A percentile compares a stretch with the other conserved stretches of the same genome.
Conservation (phyloP, 73 alveolate species). For the Blepharisma stoltei region DNA sequence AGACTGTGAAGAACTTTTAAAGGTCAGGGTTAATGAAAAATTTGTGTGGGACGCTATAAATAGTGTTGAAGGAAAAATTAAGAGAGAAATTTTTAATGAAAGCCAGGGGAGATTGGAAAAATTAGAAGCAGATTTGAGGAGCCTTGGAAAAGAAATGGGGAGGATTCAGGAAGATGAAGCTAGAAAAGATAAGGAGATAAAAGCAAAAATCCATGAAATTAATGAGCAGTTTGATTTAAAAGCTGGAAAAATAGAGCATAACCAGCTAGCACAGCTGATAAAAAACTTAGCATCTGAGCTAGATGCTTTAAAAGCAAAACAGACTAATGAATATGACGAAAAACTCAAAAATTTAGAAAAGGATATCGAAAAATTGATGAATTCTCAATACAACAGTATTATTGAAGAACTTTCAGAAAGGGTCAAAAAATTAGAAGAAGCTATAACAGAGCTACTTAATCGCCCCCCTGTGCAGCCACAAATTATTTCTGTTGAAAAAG, state of each 20-base stretch:
- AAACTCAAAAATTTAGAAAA: no score
- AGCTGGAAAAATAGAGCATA: constrained; percentile 4
- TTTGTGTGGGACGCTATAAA: constrained; percentile 39
- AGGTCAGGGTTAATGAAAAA: constrained; percentile 45
- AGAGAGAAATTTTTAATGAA: neutral
- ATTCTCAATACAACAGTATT: no score
- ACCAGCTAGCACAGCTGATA: no score
- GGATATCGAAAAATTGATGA: no score
- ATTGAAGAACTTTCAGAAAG: no score
- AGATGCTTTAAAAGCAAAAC: no score
- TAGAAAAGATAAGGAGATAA: neutral
- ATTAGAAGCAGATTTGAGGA: neutral
- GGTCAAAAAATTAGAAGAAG: no score
- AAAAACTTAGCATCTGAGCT: no score
- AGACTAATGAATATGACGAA: no score
- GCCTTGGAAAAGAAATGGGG: neutral
- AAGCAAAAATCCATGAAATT: neutral
- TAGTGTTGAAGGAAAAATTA: neutral
- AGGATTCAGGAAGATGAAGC: neutral
- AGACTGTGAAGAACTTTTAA: constrained; percentile 63
- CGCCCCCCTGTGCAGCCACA: no score
- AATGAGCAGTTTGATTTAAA: neutral
- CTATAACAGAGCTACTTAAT: no score
- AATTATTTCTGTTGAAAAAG: no score
- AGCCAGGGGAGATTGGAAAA: neutral